Conservation (phyloP, 345 rosid genomes). For the Aegle marmelos region DNA sequence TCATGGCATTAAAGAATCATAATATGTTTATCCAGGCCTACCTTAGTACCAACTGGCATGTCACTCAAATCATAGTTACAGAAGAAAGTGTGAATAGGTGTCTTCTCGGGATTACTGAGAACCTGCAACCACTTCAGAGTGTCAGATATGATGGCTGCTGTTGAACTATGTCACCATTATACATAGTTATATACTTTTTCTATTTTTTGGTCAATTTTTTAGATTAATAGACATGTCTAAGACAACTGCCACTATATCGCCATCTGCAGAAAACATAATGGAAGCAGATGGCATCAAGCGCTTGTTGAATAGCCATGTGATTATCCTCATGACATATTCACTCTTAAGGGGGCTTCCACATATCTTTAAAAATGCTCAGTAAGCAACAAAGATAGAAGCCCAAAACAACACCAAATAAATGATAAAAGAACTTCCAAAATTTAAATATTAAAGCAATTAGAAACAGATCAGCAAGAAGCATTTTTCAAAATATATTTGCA, state of each 20-base stretch:
- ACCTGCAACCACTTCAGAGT: conserved; percentile 38
- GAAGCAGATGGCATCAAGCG: neutral
- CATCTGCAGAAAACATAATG: neutral
- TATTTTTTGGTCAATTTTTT: neutral
- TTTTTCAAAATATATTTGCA: neutral
- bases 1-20: neutral
- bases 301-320: neutral
- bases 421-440: neutral
- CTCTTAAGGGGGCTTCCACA: neutral
- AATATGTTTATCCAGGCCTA: conserved; percentile 19
- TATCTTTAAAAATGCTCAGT: neutral
- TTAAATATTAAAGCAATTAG: neutral
- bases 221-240: neutral
- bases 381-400: neutral
- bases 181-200: neutral
- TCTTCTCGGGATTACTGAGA: conserved; percentile 71
- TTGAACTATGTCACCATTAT: neutral
- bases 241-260: neutral
- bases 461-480: neutral
- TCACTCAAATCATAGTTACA: conserved; percentile 67
- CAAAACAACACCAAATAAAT: neutral
- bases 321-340: conserved; percentile 1
- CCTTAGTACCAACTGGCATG: conserved; percentile 73
- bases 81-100: conserved; percentile 62
- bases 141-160: neutral